Evolutionary conservation across 2,329 filamentous ascomycete genomes (phyloP).

Genomic region (Beauveria asiatica): DNA sequence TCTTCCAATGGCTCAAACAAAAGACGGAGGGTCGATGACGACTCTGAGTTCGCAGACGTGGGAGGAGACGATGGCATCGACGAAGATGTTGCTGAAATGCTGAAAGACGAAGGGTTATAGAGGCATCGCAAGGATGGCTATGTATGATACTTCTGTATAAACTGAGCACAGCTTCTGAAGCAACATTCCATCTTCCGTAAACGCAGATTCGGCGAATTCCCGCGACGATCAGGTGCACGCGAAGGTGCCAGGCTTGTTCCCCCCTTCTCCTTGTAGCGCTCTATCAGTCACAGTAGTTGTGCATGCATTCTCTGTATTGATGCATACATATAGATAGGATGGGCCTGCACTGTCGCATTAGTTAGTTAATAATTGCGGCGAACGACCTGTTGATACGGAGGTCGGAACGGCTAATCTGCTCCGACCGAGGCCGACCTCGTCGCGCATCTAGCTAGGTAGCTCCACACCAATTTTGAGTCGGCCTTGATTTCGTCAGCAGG

Average conservation of each 20-base stretch:
- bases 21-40: slow-evolving; percentile 44
- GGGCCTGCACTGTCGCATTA: neutral
- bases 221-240: neutral
- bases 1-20: slow-evolving; percentile 48
- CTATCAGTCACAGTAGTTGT: neutral
- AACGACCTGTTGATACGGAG: neutral
- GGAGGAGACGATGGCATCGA: slow-evolving; percentile 47
- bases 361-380: neutral
- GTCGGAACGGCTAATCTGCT: slow-evolving; percentile 1
- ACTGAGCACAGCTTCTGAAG: neutral
- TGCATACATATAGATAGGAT: neutral
- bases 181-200: neutral
- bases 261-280: neutral
- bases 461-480: slow-evolving; percentile 10
- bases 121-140: neutral
- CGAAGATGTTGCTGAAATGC: slow-evolving; percentile 47
- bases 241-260: neutral
- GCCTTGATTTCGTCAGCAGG: slow-evolving; percentile 8
- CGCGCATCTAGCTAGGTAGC: neutral
- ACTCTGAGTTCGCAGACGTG: slow-evolving; percentile 45
- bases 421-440: slow-evolving; percentile 8
- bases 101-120: slow-evolving; percentile 28
- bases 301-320: neutral
- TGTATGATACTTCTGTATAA: slow-evolving; percentile 3
- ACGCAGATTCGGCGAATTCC: neutral